These are phyloP conservation scores for Hyphochytrium catenoides DNA, from an alignment of 352 stramenopile species.

Conservation along the genomic window DNA sequence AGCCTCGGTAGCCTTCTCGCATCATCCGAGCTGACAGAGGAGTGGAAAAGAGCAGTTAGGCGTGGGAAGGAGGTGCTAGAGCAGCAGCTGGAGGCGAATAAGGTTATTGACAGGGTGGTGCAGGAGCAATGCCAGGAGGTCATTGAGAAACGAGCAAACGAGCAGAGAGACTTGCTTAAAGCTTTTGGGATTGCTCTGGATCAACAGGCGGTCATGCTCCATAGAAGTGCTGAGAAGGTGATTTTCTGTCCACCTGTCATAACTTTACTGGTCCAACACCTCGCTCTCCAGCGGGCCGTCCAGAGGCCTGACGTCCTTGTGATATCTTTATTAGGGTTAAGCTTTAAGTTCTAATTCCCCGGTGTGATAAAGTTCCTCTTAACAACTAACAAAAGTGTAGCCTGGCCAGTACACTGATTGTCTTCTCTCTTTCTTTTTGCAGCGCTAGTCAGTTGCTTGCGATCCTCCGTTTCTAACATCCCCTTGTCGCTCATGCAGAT, in stretches of 20 bases:
- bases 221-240: slow-evolving; percentile 26
- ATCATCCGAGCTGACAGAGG: slow-evolving; percentile 25
- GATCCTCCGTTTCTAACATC: too few species aligned
- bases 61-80: slow-evolving; percentile 23
- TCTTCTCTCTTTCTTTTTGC: too few species aligned
- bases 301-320: too few species aligned
- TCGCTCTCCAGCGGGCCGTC: too few species aligned
- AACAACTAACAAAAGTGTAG: too few species aligned
- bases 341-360: too few species aligned
- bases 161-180: slow-evolving; percentile 27
- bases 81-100: slow-evolving; percentile 32
- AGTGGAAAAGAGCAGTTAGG: slow-evolving; percentile 23
- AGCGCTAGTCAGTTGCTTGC: too few species aligned
- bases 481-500: too few species aligned
- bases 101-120: slow-evolving; percentile 32
- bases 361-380: too few species aligned
- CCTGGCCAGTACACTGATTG: too few species aligned
- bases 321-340: too few species aligned
- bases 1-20: slow-evolving; percentile 41
- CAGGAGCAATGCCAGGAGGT: slow-evolving; percentile 20
- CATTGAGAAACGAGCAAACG: slow-evolving; percentile 17
- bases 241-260: slow-evolving; percentile 32
- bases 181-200: slow-evolving; percentile 23
- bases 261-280: slow-evolving; percentile 21
- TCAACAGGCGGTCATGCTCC: slow-evolving; percentile 22